Percentiles rank a stretch among this genome's conserved stretches.
Evolutionary conservation across 768 basidiomycete genomes (phyloP).

Genomic region (Hygrocybe coccinea): DNA sequence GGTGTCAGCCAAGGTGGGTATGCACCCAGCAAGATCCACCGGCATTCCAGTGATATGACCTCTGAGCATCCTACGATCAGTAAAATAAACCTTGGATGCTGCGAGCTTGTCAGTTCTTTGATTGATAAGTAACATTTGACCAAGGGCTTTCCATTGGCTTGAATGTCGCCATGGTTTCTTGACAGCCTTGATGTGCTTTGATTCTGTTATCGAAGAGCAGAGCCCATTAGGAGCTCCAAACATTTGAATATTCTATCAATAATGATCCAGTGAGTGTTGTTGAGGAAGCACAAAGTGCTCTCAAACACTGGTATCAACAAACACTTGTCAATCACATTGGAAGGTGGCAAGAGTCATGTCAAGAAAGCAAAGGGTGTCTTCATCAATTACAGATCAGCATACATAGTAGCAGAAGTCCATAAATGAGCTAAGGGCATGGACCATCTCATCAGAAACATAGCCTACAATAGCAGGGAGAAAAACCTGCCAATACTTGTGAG

Average conservation of each 20-base stretch:
- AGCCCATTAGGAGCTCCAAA: conserved; percentile 21
- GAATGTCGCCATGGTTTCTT: conserved; percentile 23
- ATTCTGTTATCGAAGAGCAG: conserved; percentile 23
- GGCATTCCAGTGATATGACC: background rate
- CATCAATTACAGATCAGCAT: conserved; percentile 10
- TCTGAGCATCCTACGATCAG: conserved; percentile 14
- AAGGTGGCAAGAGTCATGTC: conserved; percentile 7
- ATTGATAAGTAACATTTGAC: conserved; percentile 9
- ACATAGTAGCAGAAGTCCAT: conserved; percentile 21
- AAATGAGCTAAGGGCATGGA: conserved; percentile 15
- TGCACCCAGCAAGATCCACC: background rate
- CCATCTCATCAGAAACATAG: conserved; percentile 14
- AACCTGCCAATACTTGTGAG: conserved; percentile 8
- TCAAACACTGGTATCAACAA: background rate
- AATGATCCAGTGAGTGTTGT: conserved; percentile 9
- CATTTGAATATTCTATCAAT: conserved; percentile 11
- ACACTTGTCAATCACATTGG: conserved; percentile 15
- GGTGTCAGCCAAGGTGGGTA: background rate
- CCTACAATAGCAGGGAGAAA: conserved; percentile 19
- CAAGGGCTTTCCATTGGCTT: conserved; percentile 12
- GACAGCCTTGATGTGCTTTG: conserved; percentile 24
- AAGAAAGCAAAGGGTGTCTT: conserved; percentile 2
- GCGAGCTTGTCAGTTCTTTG: conserved; percentile 19
- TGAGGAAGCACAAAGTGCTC: background rate
- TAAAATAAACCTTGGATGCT: conserved; percentile 14